Evolutionary conservation across 2,329 filamentous ascomycete genomes (phyloP).

Genomic region (Chrysoporthe austroafricana): DNA sequence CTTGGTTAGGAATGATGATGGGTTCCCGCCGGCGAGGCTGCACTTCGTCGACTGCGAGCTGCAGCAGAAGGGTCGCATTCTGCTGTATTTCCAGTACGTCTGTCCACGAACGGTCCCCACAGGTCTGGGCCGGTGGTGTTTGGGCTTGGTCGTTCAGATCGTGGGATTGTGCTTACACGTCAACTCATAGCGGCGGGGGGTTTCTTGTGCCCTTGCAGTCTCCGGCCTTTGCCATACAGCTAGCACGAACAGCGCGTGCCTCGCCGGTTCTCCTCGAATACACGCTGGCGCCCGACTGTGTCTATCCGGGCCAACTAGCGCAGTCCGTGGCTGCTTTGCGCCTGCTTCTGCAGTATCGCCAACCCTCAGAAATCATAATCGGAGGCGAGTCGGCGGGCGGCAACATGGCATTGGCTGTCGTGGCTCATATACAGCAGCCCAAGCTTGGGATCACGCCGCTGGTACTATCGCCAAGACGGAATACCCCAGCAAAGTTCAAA

Average conservation of each 20-base stretch:
- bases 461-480: not conserved
- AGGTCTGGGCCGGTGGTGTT: too few species aligned
- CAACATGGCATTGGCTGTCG: slow-evolving; percentile 31
- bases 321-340: slow-evolving; percentile 31
- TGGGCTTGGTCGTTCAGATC: too few species aligned
- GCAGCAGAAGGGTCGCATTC: slow-evolving; percentile 16
- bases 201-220: slow-evolving; percentile 22
- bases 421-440: slow-evolving; percentile 31
- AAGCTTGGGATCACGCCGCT: slow-evolving; percentile 29
- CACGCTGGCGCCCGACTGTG: slow-evolving; percentile 31
- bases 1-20: slow-evolving; percentile 21
- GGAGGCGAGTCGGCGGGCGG: slow-evolving; percentile 34
- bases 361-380: slow-evolving; percentile 30
- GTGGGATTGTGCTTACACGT: not conserved
- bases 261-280: slow-evolving; percentile 33
- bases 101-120: not conserved
- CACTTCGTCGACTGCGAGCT: slow-evolving; percentile 26
- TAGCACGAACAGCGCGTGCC: slow-evolving; percentile 20
- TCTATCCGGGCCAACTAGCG: slow-evolving; percentile 33
- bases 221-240: slow-evolving; percentile 16
- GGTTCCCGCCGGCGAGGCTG: slow-evolving; percentile 25
- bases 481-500: slow-evolving; percentile 20
- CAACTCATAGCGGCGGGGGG: slow-evolving; percentile 19
- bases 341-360: slow-evolving; percentile 28
- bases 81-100: slow-evolving; percentile 30